Conservation (phyloP, 2,329 filamentous ascomycete genomes). For the Aspergillus pseudoterreus region DNA sequence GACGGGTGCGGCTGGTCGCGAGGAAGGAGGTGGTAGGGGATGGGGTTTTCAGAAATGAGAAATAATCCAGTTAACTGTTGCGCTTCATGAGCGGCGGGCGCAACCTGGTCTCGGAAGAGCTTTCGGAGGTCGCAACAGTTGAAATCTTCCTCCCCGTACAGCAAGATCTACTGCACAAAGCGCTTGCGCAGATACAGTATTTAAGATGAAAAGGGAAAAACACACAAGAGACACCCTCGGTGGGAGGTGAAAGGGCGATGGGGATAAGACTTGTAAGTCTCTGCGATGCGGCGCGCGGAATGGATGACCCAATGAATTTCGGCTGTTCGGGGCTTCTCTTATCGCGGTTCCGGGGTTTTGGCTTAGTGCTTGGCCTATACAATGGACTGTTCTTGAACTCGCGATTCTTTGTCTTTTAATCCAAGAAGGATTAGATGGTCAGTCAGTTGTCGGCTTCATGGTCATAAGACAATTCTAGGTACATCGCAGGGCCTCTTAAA, state of each 20-base stretch:
- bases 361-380: constrained; percentile 14
- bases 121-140: not conserved
- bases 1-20: constrained; percentile 4
- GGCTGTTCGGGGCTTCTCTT: constrained; percentile 21
- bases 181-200: not conserved
- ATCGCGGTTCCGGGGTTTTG: constrained; percentile 20
- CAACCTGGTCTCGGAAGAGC: constrained; percentile 1
- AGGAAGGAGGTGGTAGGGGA: not conserved
- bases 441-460: too few relatives aligned
- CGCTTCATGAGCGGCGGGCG: constrained; percentile 15
- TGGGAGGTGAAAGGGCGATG: not conserved
- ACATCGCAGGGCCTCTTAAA: too few relatives aligned
- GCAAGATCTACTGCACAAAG: not conserved
- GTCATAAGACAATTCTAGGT: too few relatives aligned
- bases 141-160: not conserved
- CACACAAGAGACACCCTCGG: not conserved
- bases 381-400: too few relatives aligned
- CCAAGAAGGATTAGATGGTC: not conserved
- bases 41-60: constrained; percentile 1
- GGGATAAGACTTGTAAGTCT: constrained; percentile 9
- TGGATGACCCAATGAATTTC: constrained; percentile 5
- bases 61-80: constrained; percentile 8
- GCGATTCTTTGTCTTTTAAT: not conserved
- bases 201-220: not conserved
- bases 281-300: constrained; percentile 7